phyloP scores from a whole-genome alignment of 2,329 filamentous ascomycete genomes.

The Hypoxylon sp. region DNA sequence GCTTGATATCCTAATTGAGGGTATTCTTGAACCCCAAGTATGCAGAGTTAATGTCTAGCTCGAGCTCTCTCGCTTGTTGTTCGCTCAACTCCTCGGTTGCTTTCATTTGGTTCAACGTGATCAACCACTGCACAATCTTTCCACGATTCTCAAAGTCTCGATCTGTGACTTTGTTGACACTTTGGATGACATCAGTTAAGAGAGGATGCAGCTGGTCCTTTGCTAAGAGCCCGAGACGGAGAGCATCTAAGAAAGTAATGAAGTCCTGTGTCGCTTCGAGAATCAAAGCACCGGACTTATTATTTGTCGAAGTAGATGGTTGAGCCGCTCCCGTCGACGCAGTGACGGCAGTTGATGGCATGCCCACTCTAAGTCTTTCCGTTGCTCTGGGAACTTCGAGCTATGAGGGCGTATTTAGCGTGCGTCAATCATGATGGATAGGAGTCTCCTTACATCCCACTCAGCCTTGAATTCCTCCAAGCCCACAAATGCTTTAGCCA shows the following conservation, averaged over 20 bases:
- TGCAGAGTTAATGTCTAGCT: conserved; percentile 93
- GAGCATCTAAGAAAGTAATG: conserved; percentile 95
- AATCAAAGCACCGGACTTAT: conserved; percentile 77
- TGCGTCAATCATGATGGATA: not conserved
- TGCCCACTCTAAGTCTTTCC: conserved; percentile 90
- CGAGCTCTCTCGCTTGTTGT: conserved; percentile 88
- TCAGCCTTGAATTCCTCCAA: conserved; percentile 91
- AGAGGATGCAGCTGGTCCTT: conserved; percentile 98
- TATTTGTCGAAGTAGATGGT: conserved; percentile 59
- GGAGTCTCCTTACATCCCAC: conserved; percentile 78
- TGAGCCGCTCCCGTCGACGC: conserved; percentile 64
- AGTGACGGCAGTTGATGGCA: conserved; percentile 84
- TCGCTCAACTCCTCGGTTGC: conserved; percentile 91
- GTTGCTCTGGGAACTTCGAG: conserved; percentile 95
- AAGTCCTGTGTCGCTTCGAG: conserved; percentile 96
- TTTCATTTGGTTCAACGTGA: conserved; percentile 97
- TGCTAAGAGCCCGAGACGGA: conserved; percentile 90
- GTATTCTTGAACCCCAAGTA: conserved; percentile 94
- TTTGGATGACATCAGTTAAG: conserved; percentile 94
- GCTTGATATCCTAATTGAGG: conserved; percentile 57
- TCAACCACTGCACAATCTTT: conserved; percentile 99
- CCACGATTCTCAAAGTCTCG: conserved; percentile 94
- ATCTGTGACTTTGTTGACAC: conserved; percentile 96
- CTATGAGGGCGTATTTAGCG: conserved; percentile 60
- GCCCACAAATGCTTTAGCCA: conserved; percentile 89